Evolutionary conservation across 1,284 basidiomycete species (phyloP).

Genomic region (Clitocybe nebularis): DNA sequence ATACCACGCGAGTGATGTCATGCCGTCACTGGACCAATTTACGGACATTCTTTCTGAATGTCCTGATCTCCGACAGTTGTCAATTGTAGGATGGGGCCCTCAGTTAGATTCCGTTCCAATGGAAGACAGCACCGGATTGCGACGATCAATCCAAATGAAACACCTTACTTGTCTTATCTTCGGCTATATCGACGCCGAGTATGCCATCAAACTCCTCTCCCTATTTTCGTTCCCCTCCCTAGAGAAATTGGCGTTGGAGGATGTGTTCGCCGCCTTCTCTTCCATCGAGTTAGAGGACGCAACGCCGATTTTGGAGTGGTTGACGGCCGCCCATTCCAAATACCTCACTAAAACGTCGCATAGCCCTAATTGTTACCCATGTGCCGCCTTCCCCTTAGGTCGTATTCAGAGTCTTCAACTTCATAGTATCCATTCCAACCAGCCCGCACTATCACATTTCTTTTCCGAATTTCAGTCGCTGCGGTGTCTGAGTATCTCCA

Average conservation of each 20-base stretch:
- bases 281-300: slow-evolving; percentile 27
- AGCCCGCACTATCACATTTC: slow-evolving; percentile 17
- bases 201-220: slow-evolving; percentile 39
- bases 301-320: slow-evolving; percentile 28
- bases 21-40: slow-evolving; percentile 45
- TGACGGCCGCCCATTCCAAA: slow-evolving; percentile 9
- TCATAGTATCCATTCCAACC: slow-evolving; percentile 17
- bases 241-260: slow-evolving; percentile 37
- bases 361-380: slow-evolving; percentile 9
- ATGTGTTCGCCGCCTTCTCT: slow-evolving; percentile 34
- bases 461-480: slow-evolving; percentile 20
- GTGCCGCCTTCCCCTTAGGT: slow-evolving; percentile 17
- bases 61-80: slow-evolving; percentile 34
- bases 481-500: slow-evolving; percentile 17
- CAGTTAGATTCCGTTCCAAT: slow-evolving; percentile 20
- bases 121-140: not conserved
- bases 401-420: slow-evolving; percentile 22
- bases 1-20: slow-evolving; percentile 48
- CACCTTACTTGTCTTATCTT: slow-evolving; percentile 36
- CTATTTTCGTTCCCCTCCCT: slow-evolving; percentile 40
- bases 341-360: not conserved
- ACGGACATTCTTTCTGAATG: slow-evolving; percentile 34
- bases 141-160: slow-evolving; percentile 25
- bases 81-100: slow-evolving; percentile 49
- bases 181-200: slow-evolving; percentile 43